Base-by-base conservation (phyloP, 2,329 filamentous ascomycete species). In the Aspergillus calidoustus region DNA sequence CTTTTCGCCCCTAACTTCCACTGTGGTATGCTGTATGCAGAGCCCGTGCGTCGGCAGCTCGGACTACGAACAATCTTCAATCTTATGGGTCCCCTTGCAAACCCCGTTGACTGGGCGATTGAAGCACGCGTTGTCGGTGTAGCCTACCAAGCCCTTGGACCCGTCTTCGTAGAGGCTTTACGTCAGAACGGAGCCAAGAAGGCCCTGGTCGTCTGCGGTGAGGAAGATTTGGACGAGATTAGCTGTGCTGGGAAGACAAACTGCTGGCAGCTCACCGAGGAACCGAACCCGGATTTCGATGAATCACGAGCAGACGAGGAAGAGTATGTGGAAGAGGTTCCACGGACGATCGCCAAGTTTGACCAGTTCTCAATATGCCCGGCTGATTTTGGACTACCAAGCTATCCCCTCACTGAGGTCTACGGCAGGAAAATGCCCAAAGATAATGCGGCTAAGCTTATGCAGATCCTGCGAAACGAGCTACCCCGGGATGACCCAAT, bases 41-140 rank as follows among this genome's bases (percentile, higher is more conserved):
- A 93, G 4, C 87, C 90, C 2, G 89, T 97, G 66, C 90, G 95
- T 64, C 91, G 88, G 73, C 91, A 96, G 75, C 86, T 99, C 23
- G 94, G 94, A 61, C 94, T 95, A 84, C 88, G 95, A 70, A 99
- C 95, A 2, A 94, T 99, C 68, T 99, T 99, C 87, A 99, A 99
- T 79, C 87, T 99, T 17, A 86, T 99, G 54, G 95, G 95, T 0
- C 95, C 95, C 0, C 83, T 99, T 30, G 91, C 93, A 50, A 98
- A 98, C 77, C 95, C 95, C 0, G 86, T 96, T 19, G 91, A 97
- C 71, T 87, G 89, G 69, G 82, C 86, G 41, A 87, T 99, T 62
- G 95, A 99, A 80, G 93, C 93, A 13, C 88, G 95, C 31, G 87
- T 99, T 61, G 87, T 99, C n/a, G 95, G 95, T 64, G 94, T 99